Evolutionary conservation across 306 rosid species (phyloP).

Genomic region (Vigna mungo): DNA sequence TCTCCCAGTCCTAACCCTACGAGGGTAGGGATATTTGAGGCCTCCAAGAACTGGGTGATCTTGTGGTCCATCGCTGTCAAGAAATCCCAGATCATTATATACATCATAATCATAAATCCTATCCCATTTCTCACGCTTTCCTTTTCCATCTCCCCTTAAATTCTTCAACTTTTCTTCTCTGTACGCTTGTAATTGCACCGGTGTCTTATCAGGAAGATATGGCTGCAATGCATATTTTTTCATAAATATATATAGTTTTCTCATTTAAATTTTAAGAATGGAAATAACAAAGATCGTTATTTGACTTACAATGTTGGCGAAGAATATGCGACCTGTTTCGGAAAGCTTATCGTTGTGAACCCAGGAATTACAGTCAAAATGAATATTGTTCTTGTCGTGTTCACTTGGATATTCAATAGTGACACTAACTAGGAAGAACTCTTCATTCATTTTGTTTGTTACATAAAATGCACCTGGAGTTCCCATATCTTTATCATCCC

Average conservation of each 20-base stretch:
- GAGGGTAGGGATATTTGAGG: constrained; percentile 63
- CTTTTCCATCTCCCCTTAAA: constrained; percentile 74
- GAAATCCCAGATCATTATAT: constrained; percentile 68
- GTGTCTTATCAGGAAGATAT: constrained; percentile 66
- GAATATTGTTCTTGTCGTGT: constrained; percentile 50
- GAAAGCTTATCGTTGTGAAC: constrained; percentile 40
- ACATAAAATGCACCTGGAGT: constrained; percentile 64
- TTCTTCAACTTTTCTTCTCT: constrained; percentile 56
- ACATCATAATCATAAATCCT: constrained; percentile 72
- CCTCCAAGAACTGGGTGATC: constrained; percentile 50
- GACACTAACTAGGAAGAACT: constrained; percentile 66
- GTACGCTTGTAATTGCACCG: constrained; percentile 45
- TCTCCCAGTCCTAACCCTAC: constrained; percentile 71
- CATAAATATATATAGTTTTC: not conserved
- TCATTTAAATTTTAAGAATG: not conserved
- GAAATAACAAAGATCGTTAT: not conserved
- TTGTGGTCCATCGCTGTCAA: constrained; percentile 17
- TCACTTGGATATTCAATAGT: constrained; percentile 45
- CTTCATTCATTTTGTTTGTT: not conserved
- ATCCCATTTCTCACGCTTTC: constrained; percentile 61
- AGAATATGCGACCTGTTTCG: constrained; percentile 65
- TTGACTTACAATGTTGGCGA: constrained; percentile 55
- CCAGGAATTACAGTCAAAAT: constrained; percentile 77
- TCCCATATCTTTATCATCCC: constrained; percentile 53
- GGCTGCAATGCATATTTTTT: constrained; percentile 38